phyloP scores from a whole-genome alignment of 176 grass and related monocot species.

The Miscanthus lutarioriparius region DNA sequence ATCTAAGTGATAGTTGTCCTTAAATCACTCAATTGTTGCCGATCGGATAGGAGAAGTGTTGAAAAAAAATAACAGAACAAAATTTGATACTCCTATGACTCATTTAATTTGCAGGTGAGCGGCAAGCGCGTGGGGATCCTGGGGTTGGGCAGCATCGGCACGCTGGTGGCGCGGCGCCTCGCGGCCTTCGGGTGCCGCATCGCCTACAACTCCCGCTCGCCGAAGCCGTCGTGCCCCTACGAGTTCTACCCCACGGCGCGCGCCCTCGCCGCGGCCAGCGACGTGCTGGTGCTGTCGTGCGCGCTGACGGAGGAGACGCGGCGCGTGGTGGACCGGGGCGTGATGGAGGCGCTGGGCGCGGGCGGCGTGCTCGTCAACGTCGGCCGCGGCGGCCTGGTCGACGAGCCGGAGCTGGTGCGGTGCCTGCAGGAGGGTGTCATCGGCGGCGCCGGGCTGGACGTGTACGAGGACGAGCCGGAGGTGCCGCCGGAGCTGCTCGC shows the following conservation, averaged over 20 bases:
- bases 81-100: not conserved
- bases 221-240: conserved; percentile 35
- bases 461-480: conserved; percentile 50
- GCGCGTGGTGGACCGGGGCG: conserved; percentile 36
- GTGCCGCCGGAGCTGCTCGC: conserved; percentile 51
- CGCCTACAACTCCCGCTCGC: conserved; percentile 54
- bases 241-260: conserved; percentile 9
- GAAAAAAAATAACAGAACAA: too few relatives aligned
- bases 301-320: conserved; percentile 56
- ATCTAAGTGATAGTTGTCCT: too few relatives aligned
- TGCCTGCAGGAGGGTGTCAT: conserved; percentile 57
- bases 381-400: conserved; percentile 56
- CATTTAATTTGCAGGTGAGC: conserved; percentile 41
- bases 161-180: conserved; percentile 52
- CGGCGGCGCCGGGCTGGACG: conserved; percentile 57
- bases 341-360: conserved; percentile 60
- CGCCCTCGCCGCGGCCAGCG: conserved; percentile 44
- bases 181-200: conserved; percentile 54
- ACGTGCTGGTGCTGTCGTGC: conserved; percentile 55
- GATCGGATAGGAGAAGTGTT: too few relatives aligned
- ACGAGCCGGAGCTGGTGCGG: conserved; percentile 69
- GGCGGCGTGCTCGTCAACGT: conserved; percentile 60
- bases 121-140: conserved; percentile 73
- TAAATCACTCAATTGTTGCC: too few relatives aligned
- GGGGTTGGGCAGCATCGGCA: conserved; percentile 64